Evolutionary conservation across 768 basidiomycete genomes (phyloP).

Genomic region (Suillus occidentalis): DNA sequence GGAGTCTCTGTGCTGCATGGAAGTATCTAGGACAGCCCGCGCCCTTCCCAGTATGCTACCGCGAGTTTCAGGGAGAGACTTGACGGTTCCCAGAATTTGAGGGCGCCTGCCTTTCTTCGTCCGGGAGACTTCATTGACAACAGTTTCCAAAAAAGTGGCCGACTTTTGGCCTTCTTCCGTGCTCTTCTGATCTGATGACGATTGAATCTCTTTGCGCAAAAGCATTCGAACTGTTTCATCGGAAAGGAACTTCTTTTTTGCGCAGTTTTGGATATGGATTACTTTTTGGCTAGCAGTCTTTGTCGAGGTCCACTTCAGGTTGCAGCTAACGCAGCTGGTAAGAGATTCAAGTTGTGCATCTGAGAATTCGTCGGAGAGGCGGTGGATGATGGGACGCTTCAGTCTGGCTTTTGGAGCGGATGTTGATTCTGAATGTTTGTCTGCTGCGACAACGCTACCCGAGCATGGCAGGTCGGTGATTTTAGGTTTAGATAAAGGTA

Average conservation of each 20-base stretch:
- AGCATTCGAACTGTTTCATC: conserved; percentile 56
- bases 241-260: conserved; percentile 55
- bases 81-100: conserved; percentile 43
- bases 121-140: conserved; percentile 46
- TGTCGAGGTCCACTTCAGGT: conserved; percentile 63
- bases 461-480: too few relatives aligned
- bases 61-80: conserved; percentile 48
- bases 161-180: conserved; percentile 27
- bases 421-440: not conserved
- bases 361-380: conserved; percentile 38
- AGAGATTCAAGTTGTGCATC: conserved; percentile 49
- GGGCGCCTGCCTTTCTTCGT: conserved; percentile 45
- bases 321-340: conserved; percentile 63
- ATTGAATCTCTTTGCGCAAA: conserved; percentile 48
- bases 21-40: conserved; percentile 31
- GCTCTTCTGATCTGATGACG: conserved; percentile 15
- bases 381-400: not conserved
- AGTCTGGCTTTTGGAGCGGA: not conserved
- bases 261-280: conserved; percentile 66
- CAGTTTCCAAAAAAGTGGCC: conserved; percentile 52
- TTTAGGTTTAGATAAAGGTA: not conserved
- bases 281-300: conserved; percentile 66
- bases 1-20: not conserved
- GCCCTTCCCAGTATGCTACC: conserved; percentile 40
- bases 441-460: not conserved